phyloP scores from a whole-genome alignment of 768 basidiomycete species.

The Multifurca ochricompacta region DNA sequence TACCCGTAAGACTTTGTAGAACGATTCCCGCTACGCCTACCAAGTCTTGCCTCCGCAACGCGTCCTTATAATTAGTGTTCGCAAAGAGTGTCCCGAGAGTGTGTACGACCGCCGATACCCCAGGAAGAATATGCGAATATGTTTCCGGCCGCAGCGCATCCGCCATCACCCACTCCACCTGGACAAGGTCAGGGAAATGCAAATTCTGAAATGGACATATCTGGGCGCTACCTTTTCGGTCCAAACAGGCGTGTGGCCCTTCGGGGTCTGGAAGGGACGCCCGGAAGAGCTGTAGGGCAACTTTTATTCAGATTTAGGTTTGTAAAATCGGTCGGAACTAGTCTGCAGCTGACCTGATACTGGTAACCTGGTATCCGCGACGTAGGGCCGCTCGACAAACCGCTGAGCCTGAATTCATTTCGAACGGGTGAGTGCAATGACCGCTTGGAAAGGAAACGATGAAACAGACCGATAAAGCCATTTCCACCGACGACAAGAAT shows the following conservation, averaged over 20 bases:
- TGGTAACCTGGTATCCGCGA: conserved; percentile 79
- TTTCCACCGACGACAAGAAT: conserved; percentile 98
- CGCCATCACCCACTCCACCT: conserved; percentile 86
- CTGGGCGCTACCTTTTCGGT: conserved; percentile 48
- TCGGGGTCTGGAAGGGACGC: conserved; percentile 75
- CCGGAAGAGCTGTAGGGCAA: conserved; percentile 65
- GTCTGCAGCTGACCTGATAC: conserved; percentile 58
- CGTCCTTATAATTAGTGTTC: conserved; percentile 69
- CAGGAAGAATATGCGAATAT: conserved; percentile 60
- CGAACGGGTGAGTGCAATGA: not conserved
- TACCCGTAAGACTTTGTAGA: conserved; percentile 32
- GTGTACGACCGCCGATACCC: conserved; percentile 77
- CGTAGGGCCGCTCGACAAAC: conserved; percentile 84
- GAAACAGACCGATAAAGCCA: conserved; percentile 81
- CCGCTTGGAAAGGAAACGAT: not conserved
- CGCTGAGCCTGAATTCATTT: conserved; percentile 62
- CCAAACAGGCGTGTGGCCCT: conserved; percentile 88
- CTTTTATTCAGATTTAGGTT: not conserved
- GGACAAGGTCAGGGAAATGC: conserved; percentile 4
- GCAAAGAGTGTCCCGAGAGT: conserved; percentile 90
- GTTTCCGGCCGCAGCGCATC: conserved; percentile 72
- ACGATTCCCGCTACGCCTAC: conserved; percentile 43
- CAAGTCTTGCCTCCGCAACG: conserved; percentile 52
- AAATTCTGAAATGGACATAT: conserved; percentile 1
- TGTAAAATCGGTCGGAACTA: not conserved